A percentile compares a stretch with the other conserved stretches of the same genome.
These are phyloP conservation scores for Thielaviopsis ethacetica DNA, from an alignment of 2,329 filamentous ascomycete genomes.

Conservation along the genomic window DNA sequence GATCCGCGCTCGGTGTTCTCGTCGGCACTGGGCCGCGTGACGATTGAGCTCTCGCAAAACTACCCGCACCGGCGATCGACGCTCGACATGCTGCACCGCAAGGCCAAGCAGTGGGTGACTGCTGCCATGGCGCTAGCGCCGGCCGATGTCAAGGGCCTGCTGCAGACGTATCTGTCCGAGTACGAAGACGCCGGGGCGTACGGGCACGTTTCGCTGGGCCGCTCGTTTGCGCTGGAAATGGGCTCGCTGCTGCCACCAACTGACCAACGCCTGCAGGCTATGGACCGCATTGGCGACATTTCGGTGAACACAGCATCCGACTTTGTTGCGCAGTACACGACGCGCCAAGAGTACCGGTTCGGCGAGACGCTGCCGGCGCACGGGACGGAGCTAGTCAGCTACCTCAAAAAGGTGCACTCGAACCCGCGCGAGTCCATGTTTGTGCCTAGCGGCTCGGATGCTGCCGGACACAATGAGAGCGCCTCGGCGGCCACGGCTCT, in stretches of 20 bases:
- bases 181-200: slow-evolving; percentile 84
- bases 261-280: slow-evolving; percentile 70
- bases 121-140: slow-evolving; percentile 71
- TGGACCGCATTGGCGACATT: slow-evolving; percentile 57
- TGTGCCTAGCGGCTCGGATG: slow-evolving; percentile 24
- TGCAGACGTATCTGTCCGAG: slow-evolving; percentile 92
- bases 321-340: slow-evolving; percentile 93
- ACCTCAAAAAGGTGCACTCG: slow-evolving; percentile 29
- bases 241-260: slow-evolving; percentile 72
- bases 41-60: slow-evolving; percentile 84
- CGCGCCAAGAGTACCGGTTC: slow-evolving; percentile 86
- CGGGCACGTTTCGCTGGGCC: slow-evolving; percentile 78
- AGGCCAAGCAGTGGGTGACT: slow-evolving; percentile 66
- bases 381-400: slow-evolving; percentile 45
- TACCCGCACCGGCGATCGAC: slow-evolving; percentile 69
- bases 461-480: slow-evolving; percentile 24
- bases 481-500: slow-evolving; percentile 49
- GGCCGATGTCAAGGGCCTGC: slow-evolving; percentile 80
- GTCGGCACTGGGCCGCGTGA: slow-evolving; percentile 61
- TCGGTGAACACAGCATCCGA: slow-evolving; percentile 86
- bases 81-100: slow-evolving; percentile 58
- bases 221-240: slow-evolving; percentile 89
- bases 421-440: slow-evolving; percentile 33
- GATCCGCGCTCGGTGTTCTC: slow-evolving; percentile 68
- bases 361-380: slow-evolving; percentile 58